Base-by-base conservation (phyloP, 305 asterid species). In the Ruellia speciosa region DNA sequence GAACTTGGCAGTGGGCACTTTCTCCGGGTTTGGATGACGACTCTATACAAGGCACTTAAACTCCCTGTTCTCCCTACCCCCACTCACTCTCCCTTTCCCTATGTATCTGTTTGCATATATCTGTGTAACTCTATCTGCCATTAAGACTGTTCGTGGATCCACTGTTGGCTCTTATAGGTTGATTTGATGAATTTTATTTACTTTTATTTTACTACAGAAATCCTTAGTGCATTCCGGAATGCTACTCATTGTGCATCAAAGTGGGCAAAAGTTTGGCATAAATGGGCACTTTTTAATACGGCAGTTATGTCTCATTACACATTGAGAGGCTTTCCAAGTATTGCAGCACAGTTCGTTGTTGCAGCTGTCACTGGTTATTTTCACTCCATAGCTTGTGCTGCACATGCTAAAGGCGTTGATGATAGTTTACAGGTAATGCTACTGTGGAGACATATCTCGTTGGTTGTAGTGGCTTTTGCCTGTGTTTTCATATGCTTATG, bases 181-280 rank as follows among this genome's bases (percentile, higher is more conserved):
- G 9, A 10, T 7, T 37, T 6, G 40, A 52, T 15, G 3, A 52
- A 0, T 13, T 31, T 18, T 14, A 6, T 52, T 20, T 8, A 4
- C 31, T n/a, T 33, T 33, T 33, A 6, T 54, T 18, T 70, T 60
- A 49, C 73, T 69, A 62, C 82, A 93, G 97, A 93, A 79, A 93
- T 89, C 64, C 97, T 86, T 64, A 72, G 61, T 59, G 96, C 99
- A 67, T 87, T 88, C 56, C 75, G 74, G 43, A 87, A 82, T 66
- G 96, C 97, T 11, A 93, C 97, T 65, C 95, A 80, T 11, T 74
- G 78, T 76, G 94, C 99, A 18, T 69, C 95, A 18, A 85, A 81
- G 76, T 93, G 95, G 94, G 96, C 88, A 61, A 93, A 81, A 74
- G 96, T 96, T 60, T 93, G 99, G 99, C 99, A 93, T 75, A 86